Conservation (phyloP, 345 rosid species). For the Lepidium sativum region DNA sequence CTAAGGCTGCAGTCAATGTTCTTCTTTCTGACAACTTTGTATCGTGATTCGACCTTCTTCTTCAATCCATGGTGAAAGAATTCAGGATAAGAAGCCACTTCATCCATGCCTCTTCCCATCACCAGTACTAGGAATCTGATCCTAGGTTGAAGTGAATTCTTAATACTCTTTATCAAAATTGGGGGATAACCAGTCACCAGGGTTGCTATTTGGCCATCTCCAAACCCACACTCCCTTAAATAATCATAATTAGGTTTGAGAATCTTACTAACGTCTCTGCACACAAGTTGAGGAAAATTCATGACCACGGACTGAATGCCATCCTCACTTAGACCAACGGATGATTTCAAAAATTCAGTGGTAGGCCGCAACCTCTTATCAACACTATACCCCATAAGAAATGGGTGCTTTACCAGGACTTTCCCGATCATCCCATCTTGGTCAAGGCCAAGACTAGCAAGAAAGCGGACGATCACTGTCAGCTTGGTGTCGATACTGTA, state of each 20-base stretch:
- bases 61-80: slow-evolving; percentile 65
- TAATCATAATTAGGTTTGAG: slow-evolving; percentile 46
- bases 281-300: slow-evolving; percentile 59
- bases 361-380: slow-evolving; percentile 53
- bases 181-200: slow-evolving; percentile 64
- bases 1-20: slow-evolving; percentile 53
- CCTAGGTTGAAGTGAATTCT: slow-evolving; percentile 61
- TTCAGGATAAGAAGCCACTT: slow-evolving; percentile 51
- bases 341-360: slow-evolving; percentile 44
- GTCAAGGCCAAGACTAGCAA: slow-evolving; percentile 48
- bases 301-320: slow-evolving; percentile 43
- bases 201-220: slow-evolving; percentile 41
- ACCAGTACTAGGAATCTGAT: slow-evolving; percentile 60
- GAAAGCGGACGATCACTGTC: slow-evolving; percentile 43
- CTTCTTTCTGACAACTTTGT: slow-evolving; percentile 45
- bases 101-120: slow-evolving; percentile 59
- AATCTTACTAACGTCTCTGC: slow-evolving; percentile 57
- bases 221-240: slow-evolving; percentile 45
- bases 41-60: slow-evolving; percentile 54
- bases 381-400: slow-evolving; percentile 66
- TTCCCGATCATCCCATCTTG: slow-evolving; percentile 56
- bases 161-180: slow-evolving; percentile 53
- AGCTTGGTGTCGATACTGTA: slow-evolving; percentile 69
- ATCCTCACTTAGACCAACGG: slow-evolving; percentile 37
- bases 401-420: slow-evolving; percentile 57